These are phyloP conservation scores for Aurantiochytrium sp. DNA, from an alignment of 108 stramenopile species.

Conservation along the genomic window DNA sequence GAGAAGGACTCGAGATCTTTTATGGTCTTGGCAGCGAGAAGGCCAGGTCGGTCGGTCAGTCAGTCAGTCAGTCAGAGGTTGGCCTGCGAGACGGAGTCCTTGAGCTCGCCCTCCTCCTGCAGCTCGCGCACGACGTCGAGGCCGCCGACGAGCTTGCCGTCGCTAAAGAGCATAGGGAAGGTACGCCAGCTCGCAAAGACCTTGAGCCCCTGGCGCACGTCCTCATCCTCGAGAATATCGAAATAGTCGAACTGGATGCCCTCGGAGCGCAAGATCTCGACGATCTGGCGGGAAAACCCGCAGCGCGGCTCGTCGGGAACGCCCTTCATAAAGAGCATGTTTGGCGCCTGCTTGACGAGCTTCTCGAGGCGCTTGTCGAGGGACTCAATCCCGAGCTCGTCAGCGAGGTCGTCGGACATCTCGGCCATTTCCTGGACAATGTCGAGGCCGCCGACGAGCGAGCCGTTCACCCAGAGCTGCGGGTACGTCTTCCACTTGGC, in stretches of 20 bases:
- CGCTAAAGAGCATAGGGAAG: constrained; percentile 88
- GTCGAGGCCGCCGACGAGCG: constrained; percentile 91
- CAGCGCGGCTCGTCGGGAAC: constrained; percentile 73
- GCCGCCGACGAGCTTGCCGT: constrained; percentile 91
- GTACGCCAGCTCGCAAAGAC: constrained; percentile 83
- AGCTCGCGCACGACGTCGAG: constrained; percentile 93
- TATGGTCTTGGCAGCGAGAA: no score
- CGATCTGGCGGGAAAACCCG: constrained; percentile 85
- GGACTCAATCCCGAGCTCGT: constrained; percentile 39
- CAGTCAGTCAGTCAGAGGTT: no score
- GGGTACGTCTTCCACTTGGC: constrained; percentile 89
- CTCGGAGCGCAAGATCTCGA: constrained; percentile 63
- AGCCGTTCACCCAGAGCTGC: constrained; percentile 90
- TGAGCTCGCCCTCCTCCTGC: constrained; percentile 69
- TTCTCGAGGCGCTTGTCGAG: constrained; percentile 47
- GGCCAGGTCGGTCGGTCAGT: no score
- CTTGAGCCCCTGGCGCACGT: constrained; percentile 86
- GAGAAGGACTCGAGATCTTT: no score
- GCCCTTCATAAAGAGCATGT: constrained; percentile 95
- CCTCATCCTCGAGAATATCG: constrained; percentile 76
- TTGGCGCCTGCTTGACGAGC: constrained; percentile 61
- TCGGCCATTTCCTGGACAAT: constrained; percentile 88
- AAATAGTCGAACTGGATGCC: constrained; percentile 74
- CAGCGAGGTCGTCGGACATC: constrained; percentile 41
- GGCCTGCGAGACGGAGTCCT: constrained; percentile 33